A percentile compares a stretch with the other conserved stretches of the same genome.
Evolutionary conservation across 768 basidiomycete genomes (phyloP).

Genomic region (Trametes elegans): DNA sequence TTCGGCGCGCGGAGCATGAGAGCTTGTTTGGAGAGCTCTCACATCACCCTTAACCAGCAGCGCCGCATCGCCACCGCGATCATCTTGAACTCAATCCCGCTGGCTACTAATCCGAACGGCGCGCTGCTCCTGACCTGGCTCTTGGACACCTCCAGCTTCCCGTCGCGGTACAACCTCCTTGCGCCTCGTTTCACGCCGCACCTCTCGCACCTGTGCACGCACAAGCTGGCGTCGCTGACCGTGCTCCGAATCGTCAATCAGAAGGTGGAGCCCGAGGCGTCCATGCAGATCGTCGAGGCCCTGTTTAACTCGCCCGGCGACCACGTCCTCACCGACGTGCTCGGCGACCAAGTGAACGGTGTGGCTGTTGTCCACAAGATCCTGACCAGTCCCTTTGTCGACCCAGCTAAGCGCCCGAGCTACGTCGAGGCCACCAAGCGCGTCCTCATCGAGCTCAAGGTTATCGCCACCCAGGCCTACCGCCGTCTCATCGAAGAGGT

Average conservation of each 20-base stretch:
- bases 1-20: constrained; percentile 98
- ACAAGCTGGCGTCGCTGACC: constrained; percentile 94
- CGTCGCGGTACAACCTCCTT: constrained; percentile 90
- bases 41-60: constrained; percentile 85
- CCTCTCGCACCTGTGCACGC: constrained; percentile 94
- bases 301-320: constrained; percentile 89
- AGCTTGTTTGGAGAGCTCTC: constrained; percentile 90
- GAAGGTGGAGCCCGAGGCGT: constrained; percentile 88
- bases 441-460: constrained; percentile 88
- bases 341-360: constrained; percentile 96
- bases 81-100: constrained; percentile 94
- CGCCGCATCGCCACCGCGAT: constrained; percentile 93
- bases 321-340: constrained; percentile 88
- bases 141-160: constrained; percentile 91
- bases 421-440: constrained; percentile 88
- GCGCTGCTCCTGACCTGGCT: constrained; percentile 96
- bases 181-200: constrained; percentile 97
- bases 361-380: constrained; percentile 93
- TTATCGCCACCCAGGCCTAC: constrained; percentile 92
- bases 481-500: constrained; percentile 93
- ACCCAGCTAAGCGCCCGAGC: constrained; percentile 59
- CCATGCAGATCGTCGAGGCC: constrained; percentile 81
- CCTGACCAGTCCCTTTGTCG: constrained; percentile 81
- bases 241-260: constrained; percentile 97
- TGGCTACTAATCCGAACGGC: constrained; percentile 97